Conservation (phyloP, 345 rosid species). For the Eucalyptus sp. region DNA sequence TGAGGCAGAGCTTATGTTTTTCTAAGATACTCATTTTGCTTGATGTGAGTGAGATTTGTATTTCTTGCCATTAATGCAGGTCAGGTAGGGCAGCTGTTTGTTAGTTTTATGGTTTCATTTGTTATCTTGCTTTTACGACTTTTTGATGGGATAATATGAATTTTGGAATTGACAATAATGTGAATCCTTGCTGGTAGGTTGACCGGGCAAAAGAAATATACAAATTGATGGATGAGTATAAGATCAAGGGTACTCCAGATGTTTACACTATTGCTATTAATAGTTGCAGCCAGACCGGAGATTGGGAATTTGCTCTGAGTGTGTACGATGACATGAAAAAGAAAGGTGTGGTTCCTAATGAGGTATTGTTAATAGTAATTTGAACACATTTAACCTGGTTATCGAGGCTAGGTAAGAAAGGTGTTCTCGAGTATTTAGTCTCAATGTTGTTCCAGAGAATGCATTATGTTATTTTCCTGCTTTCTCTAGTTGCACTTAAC, state of each 20-base stretch:
- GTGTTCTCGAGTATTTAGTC: not conserved
- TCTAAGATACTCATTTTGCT: no score
- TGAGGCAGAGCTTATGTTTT: no score
- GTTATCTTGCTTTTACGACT: not conserved
- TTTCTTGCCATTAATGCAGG: slow-evolving; percentile 27
- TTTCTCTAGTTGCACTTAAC: not conserved
- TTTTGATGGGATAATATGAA: not conserved
- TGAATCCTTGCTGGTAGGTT: slow-evolving; percentile 35
- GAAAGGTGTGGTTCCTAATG: slow-evolving; percentile 69
- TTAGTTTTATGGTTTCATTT: not conserved
- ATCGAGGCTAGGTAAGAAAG: not conserved
- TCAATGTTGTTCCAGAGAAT: not conserved
- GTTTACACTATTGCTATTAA: slow-evolving; percentile 80
- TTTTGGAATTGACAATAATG: not conserved
- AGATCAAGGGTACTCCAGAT: slow-evolving; percentile 83
- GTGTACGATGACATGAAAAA: slow-evolving; percentile 68
- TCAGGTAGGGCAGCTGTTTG: slow-evolving; percentile 37
- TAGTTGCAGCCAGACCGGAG: slow-evolving; percentile 78
- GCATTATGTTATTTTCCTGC: not conserved
- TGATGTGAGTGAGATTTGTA: no score
- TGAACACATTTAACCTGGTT: not conserved
- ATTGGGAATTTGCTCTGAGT: slow-evolving; percentile 68
- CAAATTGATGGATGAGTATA: slow-evolving; percentile 53
- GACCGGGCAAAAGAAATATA: slow-evolving; percentile 75
- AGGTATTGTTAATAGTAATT: slow-evolving; percentile 30